Evolutionary conservation across 352 stramenopile species (phyloP).

Genomic region (Plasmopara muralis): DNA sequence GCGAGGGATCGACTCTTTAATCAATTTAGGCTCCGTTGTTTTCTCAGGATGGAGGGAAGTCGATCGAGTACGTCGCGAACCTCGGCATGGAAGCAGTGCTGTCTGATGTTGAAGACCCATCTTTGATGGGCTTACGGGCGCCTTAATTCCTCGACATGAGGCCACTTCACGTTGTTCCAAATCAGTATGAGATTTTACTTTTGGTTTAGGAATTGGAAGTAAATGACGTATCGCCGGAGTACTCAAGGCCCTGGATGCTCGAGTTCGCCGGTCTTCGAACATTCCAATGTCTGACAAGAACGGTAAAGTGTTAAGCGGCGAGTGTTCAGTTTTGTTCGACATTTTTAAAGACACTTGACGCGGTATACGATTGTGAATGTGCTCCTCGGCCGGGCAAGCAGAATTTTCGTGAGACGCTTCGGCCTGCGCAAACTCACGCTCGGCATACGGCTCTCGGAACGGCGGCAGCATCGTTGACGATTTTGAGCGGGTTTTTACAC

Average conservation of each 20-base stretch:
- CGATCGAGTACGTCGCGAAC: conserved; percentile 8
- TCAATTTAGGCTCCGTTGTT: conserved; percentile 1
- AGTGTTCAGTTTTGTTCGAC: conserved; percentile 3
- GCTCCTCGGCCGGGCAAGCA: conserved; percentile 6
- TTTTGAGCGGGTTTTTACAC: conserved; percentile 6
- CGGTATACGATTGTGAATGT: not conserved
- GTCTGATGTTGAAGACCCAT: conserved; percentile 4
- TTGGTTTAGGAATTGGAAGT: conserved; percentile 15
- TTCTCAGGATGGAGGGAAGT: conserved; percentile 12
- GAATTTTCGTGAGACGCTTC: conserved; percentile 1
- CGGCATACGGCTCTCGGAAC: conserved; percentile 7
- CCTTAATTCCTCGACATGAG: conserved; percentile 15
- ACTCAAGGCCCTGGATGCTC: conserved; percentile 11
- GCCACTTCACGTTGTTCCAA: conserved; percentile 4
- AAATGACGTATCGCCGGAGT: conserved; percentile 8
- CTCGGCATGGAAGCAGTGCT: conserved; percentile 6
- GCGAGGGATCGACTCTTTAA: conserved; percentile 9
- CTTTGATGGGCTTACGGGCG: conserved; percentile 14
- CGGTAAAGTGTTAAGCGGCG: not conserved
- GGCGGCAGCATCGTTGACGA: conserved; percentile 12
- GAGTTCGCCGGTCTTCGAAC: conserved; percentile 10
- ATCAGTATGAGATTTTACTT: conserved; percentile 6
- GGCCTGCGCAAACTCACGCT: conserved; percentile 1
- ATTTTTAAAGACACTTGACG: conserved; percentile 1
- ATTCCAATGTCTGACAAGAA: conserved; percentile 13